A percentile compares a stretch with the other conserved stretches of the same genome.
These are phyloP conservation scores for Plectranthus barbatus DNA, from an alignment of 257 asterid genomes.

Conservation along the genomic window DNA sequence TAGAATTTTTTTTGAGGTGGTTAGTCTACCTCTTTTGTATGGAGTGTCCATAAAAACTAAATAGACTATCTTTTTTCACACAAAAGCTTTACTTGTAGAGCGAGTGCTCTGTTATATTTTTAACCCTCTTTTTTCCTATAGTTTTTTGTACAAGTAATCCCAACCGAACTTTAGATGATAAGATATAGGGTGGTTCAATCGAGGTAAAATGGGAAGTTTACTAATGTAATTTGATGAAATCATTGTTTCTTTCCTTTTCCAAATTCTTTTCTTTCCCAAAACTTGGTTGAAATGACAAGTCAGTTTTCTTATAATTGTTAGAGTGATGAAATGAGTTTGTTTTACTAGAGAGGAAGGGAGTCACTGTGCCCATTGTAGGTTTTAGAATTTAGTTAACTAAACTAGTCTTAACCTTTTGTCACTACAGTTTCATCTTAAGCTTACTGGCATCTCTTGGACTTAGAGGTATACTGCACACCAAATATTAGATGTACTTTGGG, in stretches of 20 bases:
- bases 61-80: too few species aligned
- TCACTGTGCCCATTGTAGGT: neutral
- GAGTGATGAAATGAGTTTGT: too few species aligned
- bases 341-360: neutral
- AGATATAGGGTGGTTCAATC: neutral
- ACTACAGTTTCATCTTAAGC: conserved; percentile 5
- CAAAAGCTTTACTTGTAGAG: too few species aligned
- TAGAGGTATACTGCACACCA: neutral
- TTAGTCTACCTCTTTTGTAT: too few species aligned
- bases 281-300: neutral
- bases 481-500: conserved; percentile 4
- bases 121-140: neutral
- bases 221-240: neutral
- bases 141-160: neutral
- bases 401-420: neutral
- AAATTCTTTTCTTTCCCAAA: neutral
- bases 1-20: too few species aligned
- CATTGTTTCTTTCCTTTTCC: neutral
- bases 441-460: neutral
- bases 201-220: neutral
- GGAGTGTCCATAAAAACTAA: too few species aligned
- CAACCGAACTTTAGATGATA: neutral
- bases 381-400: neutral
- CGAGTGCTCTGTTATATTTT: neutral
- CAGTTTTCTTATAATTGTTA: too few species aligned